These are phyloP conservation scores for Amylocarpus encephaloides DNA, from an alignment of 2,329 filamentous ascomycete genomes.

Conservation along the genomic window DNA sequence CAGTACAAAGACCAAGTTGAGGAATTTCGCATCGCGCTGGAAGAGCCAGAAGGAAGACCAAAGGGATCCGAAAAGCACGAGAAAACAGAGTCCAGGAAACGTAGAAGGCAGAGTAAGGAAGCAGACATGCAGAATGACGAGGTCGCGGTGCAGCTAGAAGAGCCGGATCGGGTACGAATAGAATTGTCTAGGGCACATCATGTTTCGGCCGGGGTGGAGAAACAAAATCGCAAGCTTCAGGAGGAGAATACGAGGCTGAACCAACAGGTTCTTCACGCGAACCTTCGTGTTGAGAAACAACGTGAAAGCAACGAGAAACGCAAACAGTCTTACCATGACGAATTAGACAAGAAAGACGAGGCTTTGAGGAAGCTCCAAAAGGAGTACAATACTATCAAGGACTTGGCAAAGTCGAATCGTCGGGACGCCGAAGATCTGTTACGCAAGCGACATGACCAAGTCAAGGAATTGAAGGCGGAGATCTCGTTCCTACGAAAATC, in stretches of 20 bases:
- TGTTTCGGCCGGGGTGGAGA: background rate
- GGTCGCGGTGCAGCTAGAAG: background rate
- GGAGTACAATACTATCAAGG: constrained; percentile 45
- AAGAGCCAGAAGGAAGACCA: constrained; percentile 41
- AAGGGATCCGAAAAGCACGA: constrained; percentile 42
- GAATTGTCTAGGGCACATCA: too few species aligned
- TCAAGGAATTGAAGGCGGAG: constrained; percentile 49
- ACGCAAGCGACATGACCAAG: constrained; percentile 50
- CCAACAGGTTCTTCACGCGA: constrained; percentile 24
- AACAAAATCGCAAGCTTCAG: constrained; percentile 18
- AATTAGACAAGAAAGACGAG: constrained; percentile 40
- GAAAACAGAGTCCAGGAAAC: background rate
- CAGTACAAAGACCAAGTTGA: constrained; percentile 55
- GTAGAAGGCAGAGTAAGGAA: background rate
- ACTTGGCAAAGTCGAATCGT: constrained; percentile 47
- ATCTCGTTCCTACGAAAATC: constrained; percentile 39
- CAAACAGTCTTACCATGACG: constrained; percentile 39
- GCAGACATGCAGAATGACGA: background rate
- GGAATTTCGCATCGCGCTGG: constrained; percentile 48
- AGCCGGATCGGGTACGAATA: too few species aligned
- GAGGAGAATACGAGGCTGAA: constrained; percentile 28
- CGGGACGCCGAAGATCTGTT: constrained; percentile 50
- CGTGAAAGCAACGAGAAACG: constrained; percentile 33
- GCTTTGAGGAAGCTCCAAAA: constrained; percentile 33
- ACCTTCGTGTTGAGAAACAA: constrained; percentile 24